Conservation (phyloP, 23 red algal genomes). For the Chondrus crispus region DNA sequence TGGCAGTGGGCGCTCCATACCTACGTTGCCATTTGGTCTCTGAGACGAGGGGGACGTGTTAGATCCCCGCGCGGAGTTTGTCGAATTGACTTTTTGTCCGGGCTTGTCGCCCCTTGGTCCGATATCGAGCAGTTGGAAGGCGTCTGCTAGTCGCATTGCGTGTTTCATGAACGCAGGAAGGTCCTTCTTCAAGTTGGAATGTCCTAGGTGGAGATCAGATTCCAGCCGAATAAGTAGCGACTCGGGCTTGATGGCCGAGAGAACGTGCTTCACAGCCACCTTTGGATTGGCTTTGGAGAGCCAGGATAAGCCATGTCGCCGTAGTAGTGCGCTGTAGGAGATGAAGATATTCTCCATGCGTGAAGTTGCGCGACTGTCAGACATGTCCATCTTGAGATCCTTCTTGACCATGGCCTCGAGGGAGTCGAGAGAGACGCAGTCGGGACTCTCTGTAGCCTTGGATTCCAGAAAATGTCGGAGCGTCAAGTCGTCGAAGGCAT, state of each 20-base stretch:
- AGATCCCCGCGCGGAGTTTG: no score
- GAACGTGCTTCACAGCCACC: neutral
- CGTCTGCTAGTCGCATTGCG: neutral
- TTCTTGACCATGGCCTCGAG: neutral
- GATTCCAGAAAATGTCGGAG: neutral
- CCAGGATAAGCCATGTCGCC: neutral
- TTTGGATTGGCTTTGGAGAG: neutral
- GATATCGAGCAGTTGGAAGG: neutral
- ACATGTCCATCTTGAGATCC: slow-evolving; percentile 5
- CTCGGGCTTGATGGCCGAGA: neutral
- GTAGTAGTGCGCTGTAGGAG: neutral
- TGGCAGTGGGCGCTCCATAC: no score
- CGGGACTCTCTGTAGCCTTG: neutral
- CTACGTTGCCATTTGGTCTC: no score
- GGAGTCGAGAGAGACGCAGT: neutral
- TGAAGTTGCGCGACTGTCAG: neutral
- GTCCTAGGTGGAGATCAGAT: neutral
- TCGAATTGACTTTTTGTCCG: no score
- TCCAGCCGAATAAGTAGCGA: neutral
- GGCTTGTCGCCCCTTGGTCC: no score
- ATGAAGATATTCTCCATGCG: neutral
- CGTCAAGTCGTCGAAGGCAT: neutral
- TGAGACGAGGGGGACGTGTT: no score
- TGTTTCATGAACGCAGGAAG: neutral
- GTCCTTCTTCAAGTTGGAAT: neutral